A percentile compares a stretch with the other conserved stretches of the same genome.
These are phyloP conservation scores for Salvia splendens DNA, from an alignment of 257 asterid genomes.

Conservation along the genomic window DNA sequence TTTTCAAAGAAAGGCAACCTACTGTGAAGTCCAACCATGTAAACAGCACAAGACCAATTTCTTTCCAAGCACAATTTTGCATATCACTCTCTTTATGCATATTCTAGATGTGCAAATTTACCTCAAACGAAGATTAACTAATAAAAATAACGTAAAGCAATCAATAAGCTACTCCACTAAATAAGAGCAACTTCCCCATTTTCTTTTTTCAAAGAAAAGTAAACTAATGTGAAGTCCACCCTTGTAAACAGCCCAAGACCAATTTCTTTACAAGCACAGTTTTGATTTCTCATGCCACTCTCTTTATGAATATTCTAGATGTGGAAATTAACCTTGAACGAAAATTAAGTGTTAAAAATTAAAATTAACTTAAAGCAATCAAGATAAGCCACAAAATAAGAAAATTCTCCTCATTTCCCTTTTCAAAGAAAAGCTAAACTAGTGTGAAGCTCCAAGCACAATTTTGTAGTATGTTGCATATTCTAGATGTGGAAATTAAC, in stretches of 20 bases:
- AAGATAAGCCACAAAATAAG: neutral
- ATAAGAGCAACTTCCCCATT: neutral
- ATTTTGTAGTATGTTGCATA: slow-evolving; percentile 30
- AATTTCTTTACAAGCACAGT: neutral
- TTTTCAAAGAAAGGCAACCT: neutral
- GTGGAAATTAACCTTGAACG: neutral
- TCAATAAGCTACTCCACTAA: neutral
- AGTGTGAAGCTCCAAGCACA: slow-evolving; percentile 21
- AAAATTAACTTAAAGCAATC: too few relatives aligned
- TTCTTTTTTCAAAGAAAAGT: too few relatives aligned
- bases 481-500: slow-evolving; percentile 25
- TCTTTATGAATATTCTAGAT: slow-evolving; percentile 25
- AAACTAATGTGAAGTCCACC: neutral
- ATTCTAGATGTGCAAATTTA: slow-evolving; percentile 16
- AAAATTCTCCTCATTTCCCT: neutral
- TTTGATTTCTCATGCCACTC: neutral
- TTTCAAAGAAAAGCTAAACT: neutral
- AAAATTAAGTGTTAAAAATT: too few relatives aligned
- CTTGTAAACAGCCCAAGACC: too few relatives aligned
- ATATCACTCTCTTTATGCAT: neutral
- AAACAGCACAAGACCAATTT: too few relatives aligned
- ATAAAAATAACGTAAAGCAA: too few relatives aligned
- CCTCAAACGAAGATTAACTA: too few relatives aligned
- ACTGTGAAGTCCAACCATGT: neutral
- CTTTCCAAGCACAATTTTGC: too few relatives aligned